These are phyloP conservation scores for Thraustochytrium striatum DNA, from an alignment of 352 stramenopile species.

Conservation along the genomic window DNA sequence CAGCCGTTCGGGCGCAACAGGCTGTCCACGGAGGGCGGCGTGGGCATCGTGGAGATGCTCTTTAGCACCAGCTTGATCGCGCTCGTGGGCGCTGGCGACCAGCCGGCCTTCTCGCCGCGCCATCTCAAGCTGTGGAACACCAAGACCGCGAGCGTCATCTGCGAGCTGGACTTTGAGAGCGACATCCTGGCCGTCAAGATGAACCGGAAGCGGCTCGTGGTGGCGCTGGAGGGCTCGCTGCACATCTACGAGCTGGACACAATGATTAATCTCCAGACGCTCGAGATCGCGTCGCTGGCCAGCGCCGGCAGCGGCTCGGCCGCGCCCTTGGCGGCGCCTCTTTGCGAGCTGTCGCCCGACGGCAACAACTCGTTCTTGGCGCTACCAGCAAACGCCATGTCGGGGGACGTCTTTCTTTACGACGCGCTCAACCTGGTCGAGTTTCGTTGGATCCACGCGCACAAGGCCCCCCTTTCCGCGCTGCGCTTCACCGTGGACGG, in stretches of 20 bases:
- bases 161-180: conserved; percentile 83
- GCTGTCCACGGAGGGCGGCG: conserved; percentile 74
- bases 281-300: conserved; percentile 79
- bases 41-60: conserved; percentile 83
- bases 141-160: conserved; percentile 78
- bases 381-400: conserved; percentile 71
- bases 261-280: conserved; percentile 83
- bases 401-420: conserved; percentile 81
- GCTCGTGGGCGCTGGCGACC: conserved; percentile 75
- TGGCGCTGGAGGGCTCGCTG: conserved; percentile 77
- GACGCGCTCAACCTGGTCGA: conserved; percentile 83
- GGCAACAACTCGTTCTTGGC: conserved; percentile 72
- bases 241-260: conserved; percentile 89
- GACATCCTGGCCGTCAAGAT: conserved; percentile 79
- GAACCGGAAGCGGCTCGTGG: conserved; percentile 77
- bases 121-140: conserved; percentile 84
- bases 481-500: conserved; percentile 79
- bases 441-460: conserved; percentile 79
- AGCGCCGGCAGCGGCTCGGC: conserved; percentile 52
- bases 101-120: conserved; percentile 80
- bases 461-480: conserved; percentile 73
- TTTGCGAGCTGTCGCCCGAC: conserved; percentile 74
- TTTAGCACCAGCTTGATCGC: conserved; percentile 86
- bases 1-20: conserved; percentile 82
- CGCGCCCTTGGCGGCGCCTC: conserved; percentile 56